Evolutionary conservation across 2,329 filamentous ascomycete species (phyloP).

Genomic region (Phaeophleospora eucalypticola): DNA sequence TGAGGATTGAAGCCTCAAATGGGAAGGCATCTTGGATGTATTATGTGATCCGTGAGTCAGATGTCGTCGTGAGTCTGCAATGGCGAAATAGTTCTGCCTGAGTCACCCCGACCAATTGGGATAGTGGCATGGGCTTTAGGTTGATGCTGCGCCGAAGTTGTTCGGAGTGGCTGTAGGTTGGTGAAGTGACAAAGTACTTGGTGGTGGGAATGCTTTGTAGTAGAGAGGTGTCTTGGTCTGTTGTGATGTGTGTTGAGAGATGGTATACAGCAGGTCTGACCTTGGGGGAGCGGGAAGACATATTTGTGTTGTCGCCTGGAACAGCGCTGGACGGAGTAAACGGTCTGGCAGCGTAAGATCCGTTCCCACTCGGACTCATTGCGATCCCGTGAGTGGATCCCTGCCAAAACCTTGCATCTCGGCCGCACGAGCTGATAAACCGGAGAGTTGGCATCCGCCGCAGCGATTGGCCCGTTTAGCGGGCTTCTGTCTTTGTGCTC

Average conservation of each 20-base stretch:
- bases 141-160: conserved; percentile 14
- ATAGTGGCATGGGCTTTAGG: conserved; percentile 14
- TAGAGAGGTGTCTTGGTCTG: conserved; percentile 1
- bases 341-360: neutral
- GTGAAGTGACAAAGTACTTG: conserved; percentile 2
- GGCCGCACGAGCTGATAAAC: too few species aligned
- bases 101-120: conserved; percentile 21
- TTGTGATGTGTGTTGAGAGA: neutral
- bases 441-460: neutral
- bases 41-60: conserved; percentile 16
- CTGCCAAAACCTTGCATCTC: too few species aligned
- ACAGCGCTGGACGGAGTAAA: neutral
- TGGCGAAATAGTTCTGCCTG: conserved; percentile 22
- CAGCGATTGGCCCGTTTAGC: conserved; percentile 2
- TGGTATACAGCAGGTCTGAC: conserved; percentile 6
- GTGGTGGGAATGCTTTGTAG: conserved; percentile 4
- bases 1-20: conserved; percentile 44
- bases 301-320: too few species aligned
- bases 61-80: conserved; percentile 17
- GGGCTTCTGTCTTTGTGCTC: too few species aligned
- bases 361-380: neutral
- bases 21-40: conserved; percentile 44
- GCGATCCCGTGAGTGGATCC: neutral
- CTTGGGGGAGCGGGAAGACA: conserved; percentile 5
- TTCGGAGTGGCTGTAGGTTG: conserved; percentile 3